Percentiles rank a stretch among this genome's conserved stretches.
These are phyloP conservation scores for Malassezia brasiliensis DNA, from an alignment of 1,284 basidiomycete genomes.

Conservation along the genomic window DNA sequence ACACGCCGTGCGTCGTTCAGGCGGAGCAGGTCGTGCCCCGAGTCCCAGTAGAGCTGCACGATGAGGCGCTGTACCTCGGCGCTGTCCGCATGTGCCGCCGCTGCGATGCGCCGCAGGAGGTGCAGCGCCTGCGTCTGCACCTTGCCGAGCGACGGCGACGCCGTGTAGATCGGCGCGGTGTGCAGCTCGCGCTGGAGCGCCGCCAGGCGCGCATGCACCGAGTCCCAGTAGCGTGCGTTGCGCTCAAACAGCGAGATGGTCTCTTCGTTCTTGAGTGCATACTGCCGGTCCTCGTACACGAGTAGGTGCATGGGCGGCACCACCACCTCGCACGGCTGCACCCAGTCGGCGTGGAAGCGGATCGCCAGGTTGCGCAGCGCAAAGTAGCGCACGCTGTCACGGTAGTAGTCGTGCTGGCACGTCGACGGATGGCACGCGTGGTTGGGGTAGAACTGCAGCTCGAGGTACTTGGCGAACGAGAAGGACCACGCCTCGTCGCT, in stretches of 20 bases:
- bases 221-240: constrained; percentile 58
- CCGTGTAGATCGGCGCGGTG: neutral
- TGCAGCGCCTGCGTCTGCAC: constrained; percentile 24
- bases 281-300: constrained; percentile 71
- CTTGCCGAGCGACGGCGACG: constrained; percentile 19
- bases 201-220: constrained; percentile 52
- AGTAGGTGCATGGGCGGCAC: constrained; percentile 80
- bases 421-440: constrained; percentile 65
- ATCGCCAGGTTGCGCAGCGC: constrained; percentile 63
- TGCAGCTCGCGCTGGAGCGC: constrained; percentile 50
- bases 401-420: constrained; percentile 88
- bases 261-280: constrained; percentile 80
- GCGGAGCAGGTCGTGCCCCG: constrained; percentile 66
- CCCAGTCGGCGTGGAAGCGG: constrained; percentile 75
- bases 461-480: constrained; percentile 85
- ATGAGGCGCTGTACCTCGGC: constrained; percentile 65
- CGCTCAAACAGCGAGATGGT: constrained; percentile 67
- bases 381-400: constrained; percentile 87
- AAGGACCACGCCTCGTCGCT: constrained; percentile 86
- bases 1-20: constrained; percentile 77
- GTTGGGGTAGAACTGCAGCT: constrained; percentile 78
- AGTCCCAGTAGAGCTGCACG: constrained; percentile 55
- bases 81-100: constrained; percentile 31
- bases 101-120: constrained; percentile 24
- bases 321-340: constrained; percentile 68